A percentile compares a stretch with the other conserved stretches of the same genome.
phyloP scores from a whole-genome alignment of 306 rosid species.

The Arachis stenosperma region DNA sequence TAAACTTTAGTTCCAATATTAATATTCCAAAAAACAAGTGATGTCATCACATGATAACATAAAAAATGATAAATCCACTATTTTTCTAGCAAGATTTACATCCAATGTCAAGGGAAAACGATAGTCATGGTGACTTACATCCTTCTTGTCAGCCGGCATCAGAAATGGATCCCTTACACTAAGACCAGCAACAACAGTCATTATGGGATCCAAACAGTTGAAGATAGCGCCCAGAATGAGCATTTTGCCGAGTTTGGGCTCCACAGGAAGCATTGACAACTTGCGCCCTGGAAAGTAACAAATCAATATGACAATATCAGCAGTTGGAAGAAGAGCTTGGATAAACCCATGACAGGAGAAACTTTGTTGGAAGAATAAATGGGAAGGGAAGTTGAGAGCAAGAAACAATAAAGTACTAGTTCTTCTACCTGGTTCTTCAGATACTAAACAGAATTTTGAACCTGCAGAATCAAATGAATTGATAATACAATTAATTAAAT shows the following conservation, averaged over 20 bases:
- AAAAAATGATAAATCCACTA: conserved; percentile 26
- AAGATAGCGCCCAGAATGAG: conserved; percentile 85
- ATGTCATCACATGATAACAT: conserved; percentile 17
- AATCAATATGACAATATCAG: conserved; percentile 36
- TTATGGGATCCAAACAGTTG: too few relatives aligned
- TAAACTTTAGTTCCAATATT: conserved; percentile 1
- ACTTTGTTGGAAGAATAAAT: conserved; percentile 11
- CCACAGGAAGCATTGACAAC: conserved; percentile 89
- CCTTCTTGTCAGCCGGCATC: conserved; percentile 85
- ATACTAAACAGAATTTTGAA: conserved; percentile 93
- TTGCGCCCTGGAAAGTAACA: conserved; percentile 73
- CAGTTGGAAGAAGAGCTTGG: conserved; percentile 10
- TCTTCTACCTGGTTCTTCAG: conserved; percentile 76
- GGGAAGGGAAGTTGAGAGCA: conserved; percentile 33
- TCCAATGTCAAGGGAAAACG: background rate
- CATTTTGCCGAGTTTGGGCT: conserved; percentile 99
- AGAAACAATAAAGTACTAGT: conserved; percentile 24
- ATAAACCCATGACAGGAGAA: conserved; percentile 15
- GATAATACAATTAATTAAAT: conserved; percentile 32
- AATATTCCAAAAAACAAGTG: conserved; percentile 8
- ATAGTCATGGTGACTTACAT: conserved; percentile 60
- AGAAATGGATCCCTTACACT: conserved; percentile 96
- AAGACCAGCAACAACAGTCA: conserved; percentile 95
- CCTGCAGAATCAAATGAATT: conserved; percentile 54
- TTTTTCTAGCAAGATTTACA: conserved; percentile 29